Evolutionary conservation across 352 stramenopile species (phyloP).

Genomic region (Globisporangium perplexum): DNA sequence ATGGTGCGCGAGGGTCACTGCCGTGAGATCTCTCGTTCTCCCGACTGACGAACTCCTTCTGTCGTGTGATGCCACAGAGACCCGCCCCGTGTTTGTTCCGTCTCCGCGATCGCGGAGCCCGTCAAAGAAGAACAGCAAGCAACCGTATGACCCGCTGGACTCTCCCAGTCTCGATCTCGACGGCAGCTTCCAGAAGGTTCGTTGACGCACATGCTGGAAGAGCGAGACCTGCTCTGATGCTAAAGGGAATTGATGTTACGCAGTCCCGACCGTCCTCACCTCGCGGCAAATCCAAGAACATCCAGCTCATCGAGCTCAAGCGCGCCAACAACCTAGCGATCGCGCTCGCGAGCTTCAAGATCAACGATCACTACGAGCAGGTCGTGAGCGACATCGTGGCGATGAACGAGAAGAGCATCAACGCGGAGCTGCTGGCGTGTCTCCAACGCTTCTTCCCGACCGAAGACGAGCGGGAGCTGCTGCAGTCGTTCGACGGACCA

Average conservation of each 20-base stretch:
- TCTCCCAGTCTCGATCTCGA: slow-evolving; percentile 9
- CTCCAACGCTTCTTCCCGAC: slow-evolving; percentile 77
- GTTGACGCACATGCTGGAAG: background rate
- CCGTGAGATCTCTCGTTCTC: background rate
- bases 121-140: slow-evolving; percentile 16
- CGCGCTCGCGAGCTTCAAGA: slow-evolving; percentile 72
- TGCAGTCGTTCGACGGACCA: slow-evolving; percentile 40
- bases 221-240: background rate
- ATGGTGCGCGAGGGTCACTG: slow-evolving; percentile 24
- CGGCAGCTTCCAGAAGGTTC: slow-evolving; percentile 59
- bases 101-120: slow-evolving; percentile 42
- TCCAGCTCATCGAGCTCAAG: slow-evolving; percentile 75
- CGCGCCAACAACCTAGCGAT: slow-evolving; percentile 76
- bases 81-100: slow-evolving; percentile 39
- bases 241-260: background rate
- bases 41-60: background rate
- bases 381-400: slow-evolving; percentile 51
- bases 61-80: slow-evolving; percentile 20
- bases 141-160: slow-evolving; percentile 6
- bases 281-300: slow-evolving; percentile 63
- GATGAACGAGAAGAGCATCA: slow-evolving; percentile 56
- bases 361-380: slow-evolving; percentile 59
- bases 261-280: slow-evolving; percentile 63
- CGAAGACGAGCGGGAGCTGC: slow-evolving; percentile 41
- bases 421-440: slow-evolving; percentile 52